phyloP scores from a whole-genome alignment of 257 asterid species.

The Ilex asprella region DNA sequence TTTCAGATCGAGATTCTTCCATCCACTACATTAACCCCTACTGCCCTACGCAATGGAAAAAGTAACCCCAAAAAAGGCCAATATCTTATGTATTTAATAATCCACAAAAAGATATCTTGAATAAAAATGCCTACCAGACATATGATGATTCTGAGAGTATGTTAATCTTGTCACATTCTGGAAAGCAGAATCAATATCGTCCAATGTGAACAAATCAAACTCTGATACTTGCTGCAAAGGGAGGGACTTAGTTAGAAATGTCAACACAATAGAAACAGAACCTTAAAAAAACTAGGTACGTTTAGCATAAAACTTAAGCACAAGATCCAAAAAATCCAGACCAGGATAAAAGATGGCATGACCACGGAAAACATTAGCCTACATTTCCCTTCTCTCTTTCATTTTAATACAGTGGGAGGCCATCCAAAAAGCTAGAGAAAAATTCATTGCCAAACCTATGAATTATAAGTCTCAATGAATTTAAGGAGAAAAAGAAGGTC shows the following conservation, averaged over 20 bases:
- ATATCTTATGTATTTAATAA: neutral
- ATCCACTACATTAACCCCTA: neutral
- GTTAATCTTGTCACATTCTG: constrained; percentile 81
- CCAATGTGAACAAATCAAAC: constrained; percentile 88
- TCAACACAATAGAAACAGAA: constrained; percentile 11
- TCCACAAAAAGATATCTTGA: constrained; percentile 6
- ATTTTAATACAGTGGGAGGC: neutral
- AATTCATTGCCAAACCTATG: neutral
- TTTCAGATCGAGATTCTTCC: neutral
- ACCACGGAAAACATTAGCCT: neutral
- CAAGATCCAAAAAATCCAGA: neutral
- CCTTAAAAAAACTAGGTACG: neutral
- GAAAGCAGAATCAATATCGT: constrained; percentile 86
- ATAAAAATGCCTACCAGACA: constrained; percentile 57
- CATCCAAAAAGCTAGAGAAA: neutral
- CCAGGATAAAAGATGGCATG: neutral
- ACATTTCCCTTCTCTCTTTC: neutral
- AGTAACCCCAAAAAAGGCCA: neutral
- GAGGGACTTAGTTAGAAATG: constrained; percentile 15
- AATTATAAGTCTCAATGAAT: neutral
- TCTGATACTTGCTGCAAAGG: constrained; percentile 90
- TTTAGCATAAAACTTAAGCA: neutral
- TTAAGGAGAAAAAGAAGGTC: constrained; percentile 7
- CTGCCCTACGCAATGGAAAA: neutral
- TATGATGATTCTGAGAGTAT: constrained; percentile 81